Evolutionary conservation across 2,329 filamentous ascomycete species (phyloP), one percentile per base, ranked within the genome.

Genomic region (Alternaria viburni): DNA sequence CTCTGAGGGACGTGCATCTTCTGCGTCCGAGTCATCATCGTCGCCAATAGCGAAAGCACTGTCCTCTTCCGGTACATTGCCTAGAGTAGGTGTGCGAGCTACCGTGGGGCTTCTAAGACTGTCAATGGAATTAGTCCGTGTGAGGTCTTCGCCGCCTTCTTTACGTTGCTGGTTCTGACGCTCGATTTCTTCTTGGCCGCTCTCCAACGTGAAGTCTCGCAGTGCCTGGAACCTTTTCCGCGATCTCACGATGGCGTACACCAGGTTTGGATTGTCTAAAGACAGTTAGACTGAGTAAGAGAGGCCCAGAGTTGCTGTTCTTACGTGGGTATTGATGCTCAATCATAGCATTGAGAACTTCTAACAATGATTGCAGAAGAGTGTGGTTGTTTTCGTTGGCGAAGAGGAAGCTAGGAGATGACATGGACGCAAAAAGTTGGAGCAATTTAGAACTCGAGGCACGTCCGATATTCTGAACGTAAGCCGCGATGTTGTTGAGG

Each of bases 321-420:
- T 81, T 82, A 93, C 91, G 88, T 54, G 84, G 86, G 75, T 93
- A 96, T 74, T 97, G 91, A 77, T 97, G 92, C 80, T 98, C 96
- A 41, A 98, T 84, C 46, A 97, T 91, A 2, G 93, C 89, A 76
- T 96, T 97, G 74, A 98, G 89, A 0, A 93, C 94, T 75, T 97
- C 93, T 10, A 99, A 84, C 25, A 98, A 81, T 0, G 93, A 94
- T 52, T 89, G 87, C 7, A 99, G 84, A 5, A 98, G 86, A 30
- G 85, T 83, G 76, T 98, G 92, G 69, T 99, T 99, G 41, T 88
- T 91, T 62, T 99, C 96, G 72, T 97, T 98, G 8, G 93, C 93
- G 17, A 98, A 84, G 10, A 99, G 83, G 77, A 98, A 99, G 30
- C 92, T 93, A 0, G 96, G 95, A 0, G 93, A 92, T 9, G 95